Evolutionary conservation across 257 asterid species (phyloP), one percentile per base, ranked within the genome.

Genomic region (Echites panduratus): DNA sequence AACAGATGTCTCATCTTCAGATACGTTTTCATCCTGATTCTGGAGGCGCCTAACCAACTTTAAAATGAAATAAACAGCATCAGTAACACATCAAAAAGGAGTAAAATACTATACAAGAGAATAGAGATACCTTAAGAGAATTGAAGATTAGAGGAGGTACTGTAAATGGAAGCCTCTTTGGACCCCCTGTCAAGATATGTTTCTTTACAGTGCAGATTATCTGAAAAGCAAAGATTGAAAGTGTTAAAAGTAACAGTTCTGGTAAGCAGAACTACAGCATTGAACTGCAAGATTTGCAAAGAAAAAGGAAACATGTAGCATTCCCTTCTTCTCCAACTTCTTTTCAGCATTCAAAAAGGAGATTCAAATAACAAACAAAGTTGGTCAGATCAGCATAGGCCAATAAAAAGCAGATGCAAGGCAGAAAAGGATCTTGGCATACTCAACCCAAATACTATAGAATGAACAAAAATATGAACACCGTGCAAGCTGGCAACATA

Each of bases 71-170:
- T 66, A 38, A 64, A 70, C 13, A 70, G 66, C 50, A 64, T 74
- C 50, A 40, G 49, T 17, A 58, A 41, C 47, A 26, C n/a, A 68
- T 17, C 48, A 78, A 52, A 79, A 20, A 52, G 41, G 63, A 66
- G 45, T 57, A 52, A 3, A 67, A 41, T 44, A 9, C 44, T 43
- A 16, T 57, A 70, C n/a, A 52, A 29, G 35, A 13, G 3, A n/a
- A 12, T 6, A 58, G 20, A 38, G 45, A 70, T 83, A 95, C 99
- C 99, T 90, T 84, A 41, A 95, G 86, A 58, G 97, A 83, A 79
- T 83, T 87, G 75, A 95, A 92, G 79, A 92, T 85, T 79, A 95
- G 92, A 53, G 98, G 91, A 79, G 99, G 99, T 72, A 90, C 88
- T 1, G 97, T 95, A 75, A 81, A 85, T 7, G 91, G 94, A 79